Evolutionary conservation across 495 filamentous ascomycete species (phyloP).

Genomic region (Neurospora sp.): DNA sequence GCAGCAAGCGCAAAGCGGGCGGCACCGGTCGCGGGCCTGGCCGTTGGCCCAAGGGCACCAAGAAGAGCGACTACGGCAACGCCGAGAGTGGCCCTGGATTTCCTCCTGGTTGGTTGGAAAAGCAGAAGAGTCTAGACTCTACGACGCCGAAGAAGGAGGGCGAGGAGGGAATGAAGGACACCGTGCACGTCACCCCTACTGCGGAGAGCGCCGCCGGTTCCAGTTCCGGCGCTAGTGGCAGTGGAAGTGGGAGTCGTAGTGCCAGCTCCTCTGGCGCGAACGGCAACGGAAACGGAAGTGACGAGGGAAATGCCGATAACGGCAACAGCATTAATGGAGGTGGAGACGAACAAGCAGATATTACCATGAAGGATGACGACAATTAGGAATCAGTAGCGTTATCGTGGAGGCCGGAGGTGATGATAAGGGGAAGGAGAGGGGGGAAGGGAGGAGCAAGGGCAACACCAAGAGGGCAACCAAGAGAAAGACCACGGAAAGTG

Average conservation of each 20-base stretch:
- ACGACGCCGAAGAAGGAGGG: slow-evolving; percentile 10
- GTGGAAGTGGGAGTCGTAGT: neutral
- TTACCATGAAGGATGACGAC: neutral
- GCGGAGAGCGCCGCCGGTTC: neutral
- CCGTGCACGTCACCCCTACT: neutral
- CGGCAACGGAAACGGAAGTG: neutral
- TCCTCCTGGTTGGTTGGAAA: slow-evolving; percentile 36
- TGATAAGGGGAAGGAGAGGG: neutral
- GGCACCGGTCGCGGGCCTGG: slow-evolving; percentile 43
- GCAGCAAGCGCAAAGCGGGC: slow-evolving; percentile 35
- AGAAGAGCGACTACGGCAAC: slow-evolving; percentile 47
- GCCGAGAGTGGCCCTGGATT: slow-evolving; percentile 45
- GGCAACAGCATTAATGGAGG: neutral
- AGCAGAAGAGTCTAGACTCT: slow-evolving; percentile 11
- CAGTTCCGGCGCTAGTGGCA: neutral
- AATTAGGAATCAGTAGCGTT: neutral
- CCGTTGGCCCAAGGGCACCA: slow-evolving; percentile 45
- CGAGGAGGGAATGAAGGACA: neutral
- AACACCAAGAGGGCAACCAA: neutral
- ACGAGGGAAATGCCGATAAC: neutral
- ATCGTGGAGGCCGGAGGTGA: neutral
- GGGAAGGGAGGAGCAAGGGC: neutral
- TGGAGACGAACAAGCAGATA: neutral
- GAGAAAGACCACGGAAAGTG: neutral
- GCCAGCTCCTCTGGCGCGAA: neutral